Evolutionary conservation across 78 protist species (phyloP).

Genomic region (Dictyostelium discoideum): dicty_2.7 NC_007090.3:1233501-1234000

Average conservation of each 20-base stretch:
- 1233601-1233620: not conserved
- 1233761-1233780: conserved; percentile 53
- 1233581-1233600: not conserved
- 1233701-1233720: conserved; percentile 34
- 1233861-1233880: conserved; percentile 58
- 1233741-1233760: conserved; percentile 29
- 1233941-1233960: conserved; percentile 34
- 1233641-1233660: conserved; percentile 23
- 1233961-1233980: conserved; percentile 30
- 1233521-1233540: not conserved
- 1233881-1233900: conserved; percentile 53
- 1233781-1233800: conserved; percentile 45
- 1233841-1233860: conserved; percentile 66
- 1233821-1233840: conserved; percentile 16
- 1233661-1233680: conserved; percentile 35
- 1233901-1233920: conserved; percentile 7
- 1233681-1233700: conserved; percentile 66
- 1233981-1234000: conserved; percentile 59
- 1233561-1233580: not conserved
- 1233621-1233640: not conserved
- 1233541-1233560: not conserved
- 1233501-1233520: not conserved
- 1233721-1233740: conserved; percentile 14
- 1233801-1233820: not conserved
- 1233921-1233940: conserved; percentile 50